These are phyloP conservation scores for Malus sylvestris DNA, from an alignment of 306 rosid species.

Conservation along the genomic window DNA sequence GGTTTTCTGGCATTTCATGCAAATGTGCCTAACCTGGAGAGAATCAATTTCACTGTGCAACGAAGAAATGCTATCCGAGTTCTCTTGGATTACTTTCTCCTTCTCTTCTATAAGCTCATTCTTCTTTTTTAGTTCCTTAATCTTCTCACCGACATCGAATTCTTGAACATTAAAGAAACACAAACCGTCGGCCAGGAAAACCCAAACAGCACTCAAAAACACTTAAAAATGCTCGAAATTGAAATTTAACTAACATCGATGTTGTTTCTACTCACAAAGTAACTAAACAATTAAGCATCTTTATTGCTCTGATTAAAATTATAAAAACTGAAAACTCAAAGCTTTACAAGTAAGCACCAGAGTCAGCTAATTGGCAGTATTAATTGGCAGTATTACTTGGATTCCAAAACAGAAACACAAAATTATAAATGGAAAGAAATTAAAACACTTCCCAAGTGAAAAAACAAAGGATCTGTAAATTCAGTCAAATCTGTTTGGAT, in stretches of 20 bases:
- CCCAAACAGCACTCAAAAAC: constrained; percentile 10
- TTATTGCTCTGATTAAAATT: neutral
- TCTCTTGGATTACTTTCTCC: constrained; percentile 46
- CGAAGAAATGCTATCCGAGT: constrained; percentile 37
- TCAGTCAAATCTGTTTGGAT: neutral
- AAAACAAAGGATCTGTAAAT: neutral
- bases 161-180: constrained; percentile 38
- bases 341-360: neutral
- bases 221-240: neutral
- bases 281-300: neutral
- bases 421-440: neutral
- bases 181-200: constrained; percentile 21
- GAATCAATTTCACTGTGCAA: constrained; percentile 59
- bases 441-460: neutral
- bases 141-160: constrained; percentile 46
- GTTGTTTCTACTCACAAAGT: neutral
- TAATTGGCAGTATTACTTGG: no score
- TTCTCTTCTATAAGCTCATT: constrained; percentile 48
- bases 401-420: neutral
- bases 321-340: neutral
- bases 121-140: constrained; percentile 48
- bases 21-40: constrained; percentile 59
- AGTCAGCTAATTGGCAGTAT: neutral
- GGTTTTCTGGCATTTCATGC: neutral
- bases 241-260: neutral